Evolutionary conservation across 768 basidiomycete species (phyloP).

Genomic region (Hypholoma sublateritium): DNA sequence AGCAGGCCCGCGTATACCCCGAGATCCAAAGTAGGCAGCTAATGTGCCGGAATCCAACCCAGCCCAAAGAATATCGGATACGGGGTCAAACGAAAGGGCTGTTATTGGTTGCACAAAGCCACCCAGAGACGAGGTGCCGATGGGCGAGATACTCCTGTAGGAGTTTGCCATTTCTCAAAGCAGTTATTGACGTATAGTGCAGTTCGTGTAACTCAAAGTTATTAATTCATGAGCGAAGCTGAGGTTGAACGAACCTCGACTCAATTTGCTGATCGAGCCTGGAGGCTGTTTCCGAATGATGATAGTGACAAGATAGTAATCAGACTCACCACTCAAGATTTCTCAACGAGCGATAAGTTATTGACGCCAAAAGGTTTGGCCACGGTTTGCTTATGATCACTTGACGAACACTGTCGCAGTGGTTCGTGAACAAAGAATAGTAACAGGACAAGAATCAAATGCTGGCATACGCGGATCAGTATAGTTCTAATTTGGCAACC

Average conservation of each 20-base stretch:
- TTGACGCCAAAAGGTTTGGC: too few relatives aligned
- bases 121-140: slow-evolving; percentile 15
- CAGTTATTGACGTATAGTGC: background rate
- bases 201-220: background rate
- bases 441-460: too few relatives aligned
- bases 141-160: slow-evolving; percentile 22
- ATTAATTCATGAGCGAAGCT: background rate
- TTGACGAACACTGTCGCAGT: too few relatives aligned
- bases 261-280: too few relatives aligned
- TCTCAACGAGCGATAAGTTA: too few relatives aligned
- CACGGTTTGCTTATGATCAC: too few relatives aligned
- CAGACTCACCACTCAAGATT: too few relatives aligned
- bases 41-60: slow-evolving; percentile 75
- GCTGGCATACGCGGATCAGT: too few relatives aligned
- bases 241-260: background rate
- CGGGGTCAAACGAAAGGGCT: slow-evolving; percentile 85
- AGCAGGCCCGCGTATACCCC: slow-evolving; percentile 65
- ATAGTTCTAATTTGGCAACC: too few relatives aligned
- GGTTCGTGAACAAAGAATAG: too few relatives aligned
- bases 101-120: slow-evolving; percentile 57
- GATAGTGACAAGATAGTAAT: too few relatives aligned
- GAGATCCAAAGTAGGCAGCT: slow-evolving; percentile 62
- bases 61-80: slow-evolving; percentile 87
- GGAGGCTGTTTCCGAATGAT: too few relatives aligned
- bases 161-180: slow-evolving; percentile 16